A percentile compares a stretch with the other conserved stretches of the same genome.
Evolutionary conservation across 164 flowering plant species (phyloP).

Genomic region (Macadamia integrifolia): DNA sequence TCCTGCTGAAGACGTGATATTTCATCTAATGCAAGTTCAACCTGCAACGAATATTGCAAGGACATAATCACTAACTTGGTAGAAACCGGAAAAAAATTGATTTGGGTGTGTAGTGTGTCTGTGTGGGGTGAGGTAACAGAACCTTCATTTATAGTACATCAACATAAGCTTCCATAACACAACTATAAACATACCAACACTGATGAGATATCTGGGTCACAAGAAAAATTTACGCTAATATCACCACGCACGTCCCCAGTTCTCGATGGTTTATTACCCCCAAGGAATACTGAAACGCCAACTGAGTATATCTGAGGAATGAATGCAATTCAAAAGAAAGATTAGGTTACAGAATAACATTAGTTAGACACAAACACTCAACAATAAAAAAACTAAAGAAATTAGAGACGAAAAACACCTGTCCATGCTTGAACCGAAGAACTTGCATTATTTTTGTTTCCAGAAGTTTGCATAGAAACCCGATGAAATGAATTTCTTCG

Average conservation of each 20-base stretch:
- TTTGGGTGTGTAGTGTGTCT: no score
- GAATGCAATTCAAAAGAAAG: constrained; percentile 3
- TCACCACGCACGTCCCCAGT: constrained; percentile 88
- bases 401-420: constrained; percentile 35
- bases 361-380: background rate
- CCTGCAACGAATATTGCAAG: constrained; percentile 34
- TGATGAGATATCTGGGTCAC: constrained; percentile 84
- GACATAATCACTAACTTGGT: background rate
- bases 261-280: constrained; percentile 90
- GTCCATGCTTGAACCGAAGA: constrained; percentile 94
- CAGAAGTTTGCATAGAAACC: constrained; percentile 82
- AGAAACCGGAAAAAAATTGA: background rate
- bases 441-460: constrained; percentile 88
- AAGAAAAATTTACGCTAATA: constrained; percentile 81
- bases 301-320: constrained; percentile 72
- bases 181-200: constrained; percentile 45
- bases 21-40: constrained; percentile 80
- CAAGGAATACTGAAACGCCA: constrained; percentile 91
- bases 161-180: background rate
- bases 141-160: background rate
- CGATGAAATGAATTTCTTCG: constrained; percentile 84
- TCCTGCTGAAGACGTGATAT: constrained; percentile 73
- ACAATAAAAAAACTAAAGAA: background rate
- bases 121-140: background rate
- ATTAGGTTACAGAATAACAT: background rate